Percentiles rank a stretch among this genome's conserved stretches.
Conservation (phyloP, 2,329 filamentous ascomycete species). For the Aphanocladium album region DNA sequence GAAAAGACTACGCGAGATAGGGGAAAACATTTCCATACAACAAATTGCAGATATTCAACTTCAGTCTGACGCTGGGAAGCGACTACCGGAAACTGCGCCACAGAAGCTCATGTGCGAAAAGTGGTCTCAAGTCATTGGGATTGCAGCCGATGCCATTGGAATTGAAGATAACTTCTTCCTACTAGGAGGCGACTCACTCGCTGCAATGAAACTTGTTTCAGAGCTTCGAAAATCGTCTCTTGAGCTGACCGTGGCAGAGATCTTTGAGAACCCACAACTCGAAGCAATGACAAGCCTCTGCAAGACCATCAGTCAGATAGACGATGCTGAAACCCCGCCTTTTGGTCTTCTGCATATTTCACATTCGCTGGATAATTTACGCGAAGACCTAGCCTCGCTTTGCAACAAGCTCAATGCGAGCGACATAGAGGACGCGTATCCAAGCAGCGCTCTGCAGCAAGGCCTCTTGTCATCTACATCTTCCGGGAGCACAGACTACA, state of each 20-base stretch:
- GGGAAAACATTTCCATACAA: not conserved
- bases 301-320: not conserved
- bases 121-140: not conserved
- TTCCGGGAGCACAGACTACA: conserved; percentile 15
- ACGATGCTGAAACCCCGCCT: not conserved
- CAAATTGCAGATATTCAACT: not conserved
- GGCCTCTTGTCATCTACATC: conserved; percentile 17
- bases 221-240: conserved; percentile 33
- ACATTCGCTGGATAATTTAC: too few relatives aligned
- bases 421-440: conserved; percentile 17
- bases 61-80: not conserved
- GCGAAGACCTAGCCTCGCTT: not conserved
- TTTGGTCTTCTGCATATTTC: not conserved
- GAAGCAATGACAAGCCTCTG: conserved; percentile 35
- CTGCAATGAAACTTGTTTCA: conserved; percentile 45
- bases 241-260: conserved; percentile 36
- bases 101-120: not conserved
- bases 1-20: not conserved
- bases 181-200: conserved; percentile 35
- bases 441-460: conserved; percentile 19
- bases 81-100: not conserved
- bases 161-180: not conserved
- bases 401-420: conserved; percentile 17
- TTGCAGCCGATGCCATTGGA: conserved; percentile 12
- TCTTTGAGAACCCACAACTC: conserved; percentile 40